These are phyloP conservation scores for Didymosphaeria variabile DNA, from an alignment of 2,329 filamentous ascomycete species.

Conservation along the genomic window DNA sequence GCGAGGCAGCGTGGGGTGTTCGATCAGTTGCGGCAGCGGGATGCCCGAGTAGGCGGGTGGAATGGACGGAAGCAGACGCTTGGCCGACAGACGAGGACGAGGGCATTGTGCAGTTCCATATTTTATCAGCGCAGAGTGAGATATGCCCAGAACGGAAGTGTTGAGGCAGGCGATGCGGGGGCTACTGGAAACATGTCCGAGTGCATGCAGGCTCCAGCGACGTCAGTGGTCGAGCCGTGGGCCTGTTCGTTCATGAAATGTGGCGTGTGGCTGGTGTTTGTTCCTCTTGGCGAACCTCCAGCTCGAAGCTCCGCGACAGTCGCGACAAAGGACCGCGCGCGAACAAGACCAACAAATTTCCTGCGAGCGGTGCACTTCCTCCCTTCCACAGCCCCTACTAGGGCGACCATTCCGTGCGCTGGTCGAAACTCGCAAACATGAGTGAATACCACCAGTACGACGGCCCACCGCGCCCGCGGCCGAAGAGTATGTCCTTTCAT, in stretches of 20 bases:
- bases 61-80: constrained; percentile 31
- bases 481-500: constrained; percentile 43
- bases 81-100: constrained; percentile 25
- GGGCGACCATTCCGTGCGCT: not conserved
- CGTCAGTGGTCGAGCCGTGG: constrained; percentile 12
- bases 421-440: constrained; percentile 34
- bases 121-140: constrained; percentile 21
- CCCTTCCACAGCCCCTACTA: constrained; percentile 3
- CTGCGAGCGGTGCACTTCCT: not conserved
- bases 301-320: constrained; percentile 3
- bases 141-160: constrained; percentile 21
- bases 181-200: constrained; percentile 22
- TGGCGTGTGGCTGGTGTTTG: constrained; percentile 20
- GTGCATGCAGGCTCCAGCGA: constrained; percentile 22
- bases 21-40: constrained; percentile 24
- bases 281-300: not conserved
- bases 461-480: constrained; percentile 43
- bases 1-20: constrained; percentile 17
- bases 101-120: constrained; percentile 23
- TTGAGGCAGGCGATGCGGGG: constrained; percentile 18
- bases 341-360: not conserved
- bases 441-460: constrained; percentile 50
- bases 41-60: constrained; percentile 1
- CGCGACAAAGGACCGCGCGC: constrained; percentile 11
- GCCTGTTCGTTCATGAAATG: not conserved